These are phyloP conservation scores for Lodderomyces parapsilosis DNA, from an alignment of 1,139 yeast species.

Conservation along the genomic window DNA sequence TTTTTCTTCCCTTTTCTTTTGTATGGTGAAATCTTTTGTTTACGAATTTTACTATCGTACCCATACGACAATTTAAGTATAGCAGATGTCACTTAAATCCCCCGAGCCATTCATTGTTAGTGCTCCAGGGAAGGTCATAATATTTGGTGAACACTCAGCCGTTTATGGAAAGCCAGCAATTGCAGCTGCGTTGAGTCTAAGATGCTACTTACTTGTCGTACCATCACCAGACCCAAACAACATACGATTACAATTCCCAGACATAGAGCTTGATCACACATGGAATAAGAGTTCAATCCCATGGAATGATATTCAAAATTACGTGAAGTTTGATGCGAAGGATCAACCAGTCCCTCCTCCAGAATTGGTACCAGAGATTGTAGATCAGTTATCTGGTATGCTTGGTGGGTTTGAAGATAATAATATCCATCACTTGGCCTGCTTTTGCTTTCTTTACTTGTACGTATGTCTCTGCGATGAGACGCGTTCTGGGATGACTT, in stretches of 20 bases:
- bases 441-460: conserved; percentile 79
- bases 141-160: conserved; percentile 97
- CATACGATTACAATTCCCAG: conserved; percentile 77
- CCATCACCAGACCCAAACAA: conserved; percentile 33
- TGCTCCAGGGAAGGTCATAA: conserved; percentile 95
- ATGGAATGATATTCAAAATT: conserved; percentile 44
- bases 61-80: background rate
- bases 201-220: conserved; percentile 74
- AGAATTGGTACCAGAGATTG: conserved; percentile 61
- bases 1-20: background rate
- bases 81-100: conserved; percentile 2
- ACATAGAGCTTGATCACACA: conserved; percentile 60
- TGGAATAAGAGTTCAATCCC: conserved; percentile 68
- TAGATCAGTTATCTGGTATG: conserved; percentile 44
- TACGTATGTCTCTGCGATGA: conserved; percentile 58
- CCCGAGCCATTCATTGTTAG: conserved; percentile 64
- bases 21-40: conserved; percentile 3
- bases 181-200: conserved; percentile 80
- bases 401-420: conserved; percentile 49
- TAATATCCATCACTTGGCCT: conserved; percentile 73
- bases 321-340: conserved; percentile 16
- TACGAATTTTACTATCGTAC: conserved; percentile 2
- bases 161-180: conserved; percentile 91
- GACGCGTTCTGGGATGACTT: conserved; percentile 50
- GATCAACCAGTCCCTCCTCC: conserved; percentile 46